Base-by-base conservation (phyloP, 148 eudicot species). In the Fagopyrum tataricum region DNA sequence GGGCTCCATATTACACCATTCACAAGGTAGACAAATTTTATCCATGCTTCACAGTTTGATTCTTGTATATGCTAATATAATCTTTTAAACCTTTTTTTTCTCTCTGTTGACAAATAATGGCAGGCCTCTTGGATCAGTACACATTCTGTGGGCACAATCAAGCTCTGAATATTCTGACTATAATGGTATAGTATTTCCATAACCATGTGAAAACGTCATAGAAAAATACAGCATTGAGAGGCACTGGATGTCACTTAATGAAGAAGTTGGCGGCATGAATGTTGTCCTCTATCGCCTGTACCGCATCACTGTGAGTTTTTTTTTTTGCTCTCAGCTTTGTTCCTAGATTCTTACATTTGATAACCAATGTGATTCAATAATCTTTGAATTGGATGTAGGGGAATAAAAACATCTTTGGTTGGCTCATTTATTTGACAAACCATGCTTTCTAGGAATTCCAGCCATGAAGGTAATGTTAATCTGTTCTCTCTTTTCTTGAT, bases 1-100 rank as follows among this genome's bases (percentile, higher is more conserved):
- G 97, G 99, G 99, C 99, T 39, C 99, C 99, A 21, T 95, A 95
- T 82, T 95, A 95, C 82, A 95, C 99, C 67, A 92, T 95, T 81
- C 99, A 95, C 77, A 95, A 95, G 96, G 99, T 95, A 80, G 17
- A 44, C 24, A 21, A 23, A n/a, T n/a, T n/a, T n/a, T n/a, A n/a
- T n/a, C n/a, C n/a, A n/a, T 14, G 9, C 12, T 26, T 31, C 4
- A 10, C 4, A 14, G 17, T 62, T n/a, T n/a, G 68, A 62, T 13
- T 31, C 43, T 31, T 13, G 24, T 31, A 53, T 8, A 10, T 23
- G 5, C 15, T 13, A 62, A 26, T 18, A 14, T 62, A 62, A 62
- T 62, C 4, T 13, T 13, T 13, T 11, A 4, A 41, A 9, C 37
- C 37, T 59, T 43, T 5, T 18, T 78, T 79, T 52, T n/a, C n/a